Base-by-base conservation (phyloP, 768 basidiomycete genomes). In the Stropharia rugosoannulata region DNA sequence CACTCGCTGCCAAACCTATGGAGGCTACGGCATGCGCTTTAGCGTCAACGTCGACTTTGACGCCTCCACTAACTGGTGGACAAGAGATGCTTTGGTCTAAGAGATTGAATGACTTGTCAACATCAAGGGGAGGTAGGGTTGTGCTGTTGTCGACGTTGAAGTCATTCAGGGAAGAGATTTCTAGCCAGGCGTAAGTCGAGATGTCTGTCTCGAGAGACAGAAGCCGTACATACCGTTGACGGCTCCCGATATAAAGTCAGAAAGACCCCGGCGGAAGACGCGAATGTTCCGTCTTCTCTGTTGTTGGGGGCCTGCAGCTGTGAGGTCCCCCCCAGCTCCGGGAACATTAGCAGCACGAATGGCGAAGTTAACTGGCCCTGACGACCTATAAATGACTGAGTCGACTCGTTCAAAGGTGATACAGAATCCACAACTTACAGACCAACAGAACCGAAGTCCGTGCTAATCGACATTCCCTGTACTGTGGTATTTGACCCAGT, bases 1-100 rank as follows among this genome's bases (percentile, higher is more conserved):
- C 81, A 27, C 54, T 64, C 0, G 73, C 78, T 5, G 70, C 75
- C 6, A 81, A 63, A 11, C 77, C 78, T 16, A 79, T 58, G 9
- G 67, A 66, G 1, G 70, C 69, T 3, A 68, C 56, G 0, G 70
- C 75, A 44, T 75, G 66, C 3, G 71, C 73, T 25, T 67, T 67
- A 5, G 67, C 68, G 18, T 66, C 60, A 4, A 71, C 58, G 49
- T 73, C 69, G 1, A 69, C 60, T n/a, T 62, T 67, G 9, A 73
- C 32, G 36, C 61, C 54, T 0, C 66, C 73, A 1, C 42, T 54
- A 5, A 69, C 46, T 0, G 68, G 58, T 1, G 65, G 65, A 49
- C 73, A 73, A 1, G 59, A 56, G 16, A 76, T 49, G 13, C 43
- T 63, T 41, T 69, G 27, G 51, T 70, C 63, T 22, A 75, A 55